Base-by-base conservation (phyloP, 2,329 filamentous ascomycete species). In the Rhynchosporium secalis region DNA sequence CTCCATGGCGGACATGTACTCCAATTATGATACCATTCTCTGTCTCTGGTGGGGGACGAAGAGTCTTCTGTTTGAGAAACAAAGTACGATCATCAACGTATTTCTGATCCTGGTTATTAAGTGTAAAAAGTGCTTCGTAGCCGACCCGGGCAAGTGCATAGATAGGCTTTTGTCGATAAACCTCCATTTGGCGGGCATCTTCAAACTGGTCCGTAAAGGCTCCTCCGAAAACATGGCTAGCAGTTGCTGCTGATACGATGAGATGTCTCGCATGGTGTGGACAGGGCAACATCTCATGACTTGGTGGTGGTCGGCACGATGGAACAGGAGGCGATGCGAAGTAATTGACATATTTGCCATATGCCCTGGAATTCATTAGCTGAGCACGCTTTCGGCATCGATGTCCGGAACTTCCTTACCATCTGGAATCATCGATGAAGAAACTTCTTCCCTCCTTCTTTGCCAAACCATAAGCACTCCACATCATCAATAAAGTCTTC, bases 341-440 rank as follows among this genome's bases (percentile, higher is more conserved):
- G 70, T 90, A 91, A 56, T 85, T 81, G 0, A 81, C 82, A 72
- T 91, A 96, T 57, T 82, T 80, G 9, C 92, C 92, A 70, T 95
- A 95, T 1, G 89, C 87, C 88, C 79, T 81, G 48, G 36, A 55
- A 38, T 28, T 20, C 20, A 20, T 20, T 20, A 20, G 9, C 20
- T 71, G n/a, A 70, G 65, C 45, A 58, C 55, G 57, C 36, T 12
- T 26, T 15, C 4, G n/a, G 10, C 29, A 36, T 13, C 26, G 61
- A 26, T 3, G 38, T 41, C n/a, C 33, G 28, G 36, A 33, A 20
- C 20, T 46, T 58, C 66, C 74, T 60, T 74, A 80, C 83, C 92
- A 96, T 67, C 88, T 82, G 6, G 88, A 86, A 75, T 96, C 92
- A 70, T 96, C 91, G 65, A 96, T 80, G 77, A 96, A 96, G 75